Percentiles rank a stretch among this genome's conserved stretches.
Evolutionary conservation across 768 basidiomycete species (phyloP).

Genomic region (Boletus barrowsii): DNA sequence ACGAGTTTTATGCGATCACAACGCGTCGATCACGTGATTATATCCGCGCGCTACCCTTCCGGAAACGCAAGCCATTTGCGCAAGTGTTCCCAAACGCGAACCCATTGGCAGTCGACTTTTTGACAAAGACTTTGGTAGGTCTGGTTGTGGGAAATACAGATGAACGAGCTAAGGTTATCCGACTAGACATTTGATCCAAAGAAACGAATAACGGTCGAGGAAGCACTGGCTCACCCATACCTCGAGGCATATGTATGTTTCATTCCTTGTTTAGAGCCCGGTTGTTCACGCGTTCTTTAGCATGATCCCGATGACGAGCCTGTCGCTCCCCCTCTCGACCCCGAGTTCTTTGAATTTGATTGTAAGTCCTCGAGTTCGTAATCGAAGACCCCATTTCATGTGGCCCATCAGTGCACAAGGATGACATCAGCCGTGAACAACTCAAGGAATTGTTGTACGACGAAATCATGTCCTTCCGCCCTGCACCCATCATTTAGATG

Average conservation of each 20-base stretch:
- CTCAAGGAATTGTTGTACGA: slow-evolving; percentile 92
- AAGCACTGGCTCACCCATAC: slow-evolving; percentile 93
- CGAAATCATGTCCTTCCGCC: slow-evolving; percentile 89
- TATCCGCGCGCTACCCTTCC: slow-evolving; percentile 91
- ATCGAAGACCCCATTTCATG: not conserved
- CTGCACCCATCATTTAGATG: slow-evolving; percentile 47
- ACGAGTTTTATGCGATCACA: slow-evolving; percentile 97
- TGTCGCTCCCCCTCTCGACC: slow-evolving; percentile 89
- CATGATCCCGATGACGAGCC: slow-evolving; percentile 98
- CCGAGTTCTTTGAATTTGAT: slow-evolving; percentile 98
- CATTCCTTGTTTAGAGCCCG: not conserved
- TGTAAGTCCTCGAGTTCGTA: slow-evolving; percentile 43
- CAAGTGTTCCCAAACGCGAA: slow-evolving; percentile 89
- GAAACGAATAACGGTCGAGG: slow-evolving; percentile 92
- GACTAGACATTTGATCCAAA: slow-evolving; percentile 92
- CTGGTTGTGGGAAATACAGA: no score
- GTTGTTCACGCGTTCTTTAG: slow-evolving; percentile 34
- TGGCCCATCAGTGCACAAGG: slow-evolving; percentile 72
- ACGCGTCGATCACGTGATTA: slow-evolving; percentile 91
- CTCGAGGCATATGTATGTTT: slow-evolving; percentile 81
- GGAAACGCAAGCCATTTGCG: slow-evolving; percentile 79
- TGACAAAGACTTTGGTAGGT: slow-evolving; percentile 79
- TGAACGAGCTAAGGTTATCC: not conserved
- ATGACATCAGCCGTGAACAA: slow-evolving; percentile 92
- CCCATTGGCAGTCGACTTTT: slow-evolving; percentile 69